Evolutionary conservation across 192 early-diverging fungal species (phyloP).

Genomic region (Phycomyces nitens): DNA sequence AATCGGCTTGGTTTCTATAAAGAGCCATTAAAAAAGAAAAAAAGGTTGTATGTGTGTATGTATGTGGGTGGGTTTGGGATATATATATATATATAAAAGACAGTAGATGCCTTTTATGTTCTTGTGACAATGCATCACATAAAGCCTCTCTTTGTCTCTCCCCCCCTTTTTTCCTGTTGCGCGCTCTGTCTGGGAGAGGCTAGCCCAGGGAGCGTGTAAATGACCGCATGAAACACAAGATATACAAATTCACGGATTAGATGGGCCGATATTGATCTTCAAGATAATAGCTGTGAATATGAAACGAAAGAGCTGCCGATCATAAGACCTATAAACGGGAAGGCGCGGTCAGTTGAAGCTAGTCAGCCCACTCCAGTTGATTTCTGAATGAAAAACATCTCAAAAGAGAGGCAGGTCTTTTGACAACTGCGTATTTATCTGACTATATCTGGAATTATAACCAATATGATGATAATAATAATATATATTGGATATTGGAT

Average conservation of each 20-base stretch:
- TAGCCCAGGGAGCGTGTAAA: too few species aligned
- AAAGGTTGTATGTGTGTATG: too few species aligned
- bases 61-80: too few species aligned
- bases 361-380: slow-evolving; percentile 1
- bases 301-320: not conserved
- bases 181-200: too few species aligned
- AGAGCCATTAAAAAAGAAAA: too few species aligned
- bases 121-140: too few species aligned
- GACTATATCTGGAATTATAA: not conserved
- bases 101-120: too few species aligned
- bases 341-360: not conserved
- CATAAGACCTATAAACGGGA: slow-evolving; percentile 2
- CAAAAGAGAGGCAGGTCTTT: slow-evolving; percentile 2
- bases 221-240: slow-evolving; percentile 1
- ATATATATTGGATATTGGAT: too few species aligned
- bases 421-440: slow-evolving; percentile 5
- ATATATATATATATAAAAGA: too few species aligned
- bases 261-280: not conserved
- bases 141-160: not conserved
- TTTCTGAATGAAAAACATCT: slow-evolving; percentile 1
- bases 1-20: too few species aligned
- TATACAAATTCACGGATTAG: not conserved
- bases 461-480: too few species aligned
- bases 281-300: not conserved
- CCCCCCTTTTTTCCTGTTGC: not conserved